Evolutionary conservation across 2,329 filamentous ascomycete genomes (phyloP).

Genomic region (Colletotrichum truncatum): DNA sequence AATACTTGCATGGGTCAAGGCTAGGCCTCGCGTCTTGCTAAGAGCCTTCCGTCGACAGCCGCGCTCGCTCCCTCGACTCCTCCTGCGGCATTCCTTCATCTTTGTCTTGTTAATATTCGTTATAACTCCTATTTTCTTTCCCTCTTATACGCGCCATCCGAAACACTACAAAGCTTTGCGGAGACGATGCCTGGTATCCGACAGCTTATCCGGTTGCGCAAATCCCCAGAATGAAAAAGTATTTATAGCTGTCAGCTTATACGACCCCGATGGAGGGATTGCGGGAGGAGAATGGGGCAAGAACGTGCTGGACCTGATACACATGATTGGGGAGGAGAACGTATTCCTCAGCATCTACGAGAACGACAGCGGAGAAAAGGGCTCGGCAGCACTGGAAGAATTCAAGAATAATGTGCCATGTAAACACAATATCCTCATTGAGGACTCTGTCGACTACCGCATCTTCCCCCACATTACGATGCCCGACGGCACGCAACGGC

Average conservation of each 20-base stretch:
- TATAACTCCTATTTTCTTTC: constrained; percentile 47
- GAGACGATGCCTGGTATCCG: constrained; percentile 39
- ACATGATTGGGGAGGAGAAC: constrained; percentile 73
- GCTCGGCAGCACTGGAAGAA: constrained; percentile 60
- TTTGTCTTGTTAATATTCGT: constrained; percentile 42
- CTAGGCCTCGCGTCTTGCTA: constrained; percentile 14
- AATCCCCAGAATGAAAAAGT: constrained; percentile 66
- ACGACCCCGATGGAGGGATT: constrained; percentile 69
- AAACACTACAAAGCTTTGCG: constrained; percentile 47
- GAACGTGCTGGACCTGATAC: constrained; percentile 67
- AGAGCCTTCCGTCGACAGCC: constrained; percentile 27
- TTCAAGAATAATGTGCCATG: constrained; percentile 59
- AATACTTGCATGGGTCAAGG: constrained; percentile 15
- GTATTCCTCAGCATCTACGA: constrained; percentile 80
- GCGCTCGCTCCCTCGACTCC: constrained; percentile 8
- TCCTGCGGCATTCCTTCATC: constrained; percentile 36
- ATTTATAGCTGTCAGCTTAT: constrained; percentile 79
- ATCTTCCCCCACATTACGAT: constrained; percentile 67
- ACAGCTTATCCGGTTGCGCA: constrained; percentile 43
- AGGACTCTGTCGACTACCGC: constrained; percentile 65
- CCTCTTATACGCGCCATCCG: constrained; percentile 52
- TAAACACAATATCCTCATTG: constrained; percentile 64
- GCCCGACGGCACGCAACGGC: constrained; percentile 68
- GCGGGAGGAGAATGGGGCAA: constrained; percentile 72
- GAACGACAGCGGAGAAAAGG: constrained; percentile 70